Base-by-base conservation (phyloP, 805 yeast species). In the Candida michaelii region DNA sequence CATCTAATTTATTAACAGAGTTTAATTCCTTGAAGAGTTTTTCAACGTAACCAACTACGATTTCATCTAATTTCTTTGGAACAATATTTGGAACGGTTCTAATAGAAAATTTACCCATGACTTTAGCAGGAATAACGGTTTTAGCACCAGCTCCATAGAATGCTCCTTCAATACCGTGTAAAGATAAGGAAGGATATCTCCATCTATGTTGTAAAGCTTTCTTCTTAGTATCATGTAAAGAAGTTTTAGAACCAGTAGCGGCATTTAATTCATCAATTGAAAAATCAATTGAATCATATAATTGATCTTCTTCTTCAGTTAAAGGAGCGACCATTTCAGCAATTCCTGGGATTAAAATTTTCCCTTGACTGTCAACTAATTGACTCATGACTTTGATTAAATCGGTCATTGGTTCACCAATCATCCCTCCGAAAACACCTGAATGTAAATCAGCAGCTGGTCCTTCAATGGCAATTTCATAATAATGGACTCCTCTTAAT, bases 131-230 rank as follows among this genome's bases (percentile, higher is more conserved):
- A 52, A 93, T 93, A 40, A 93, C 99, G 25, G 99, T 93, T 74
- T 93, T 93, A 45, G 98, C 99, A 51, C 99, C 99, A 36, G 85
- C 77, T 33, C 86, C 91, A 36, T 85, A 83, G 66, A 93, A 93
- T 5, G 98, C 99, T 50, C 99, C 99, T 69, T 93, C 99, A 43
- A 93, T 78, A 53, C 99, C 99, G 67, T 93, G 99, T 52, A 93
- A 66, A 2, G 98, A 90, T 56, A 93, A 74, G 6, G 98, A 89
- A 43, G 99, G 99, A 70, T 76, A 89, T 76, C 99, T 85, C 99
- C 99, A 93, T 78, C 99, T 83, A 67, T 90, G 97, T 85, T 89
- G 91, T 57, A 93, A 77, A 46, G 95, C 89, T 46, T 83, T 84
- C 69, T 89, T 82, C 68, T 89, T 87, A 62, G 77, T 76, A 49